Evolutionary conservation across 208 protist genomes (phyloP).

Genomic region (Trypanosoma lewisi): DNA sequence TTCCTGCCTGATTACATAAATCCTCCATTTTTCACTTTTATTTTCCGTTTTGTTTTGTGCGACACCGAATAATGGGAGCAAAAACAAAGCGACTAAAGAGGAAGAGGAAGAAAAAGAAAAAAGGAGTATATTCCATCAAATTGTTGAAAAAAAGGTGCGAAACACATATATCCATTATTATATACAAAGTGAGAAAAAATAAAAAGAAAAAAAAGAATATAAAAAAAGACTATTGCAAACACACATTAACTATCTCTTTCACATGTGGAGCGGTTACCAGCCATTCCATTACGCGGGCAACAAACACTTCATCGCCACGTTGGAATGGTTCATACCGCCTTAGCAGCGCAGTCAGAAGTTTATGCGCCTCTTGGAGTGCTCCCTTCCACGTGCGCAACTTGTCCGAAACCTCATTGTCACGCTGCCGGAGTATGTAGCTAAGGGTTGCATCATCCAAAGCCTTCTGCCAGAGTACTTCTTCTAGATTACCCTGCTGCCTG

Average conservation of each 20-base stretch:
- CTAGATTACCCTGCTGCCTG: constrained; percentile 4
- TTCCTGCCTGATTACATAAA: constrained; percentile 23
- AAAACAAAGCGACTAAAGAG: constrained; percentile 14
- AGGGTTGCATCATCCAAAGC: constrained; percentile 20
- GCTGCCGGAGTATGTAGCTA: constrained; percentile 17
- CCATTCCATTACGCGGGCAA: constrained; percentile 17
- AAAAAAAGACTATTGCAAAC: neutral
- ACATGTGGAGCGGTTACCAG: constrained; percentile 18
- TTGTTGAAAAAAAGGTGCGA: too few species aligned
- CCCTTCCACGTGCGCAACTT: constrained; percentile 18
- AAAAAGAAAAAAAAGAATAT: neutral
- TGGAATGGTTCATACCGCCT: constrained; percentile 33
- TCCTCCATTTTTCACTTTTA: neutral
- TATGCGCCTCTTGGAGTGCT: constrained; percentile 12
- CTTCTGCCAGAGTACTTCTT: constrained; percentile 1
- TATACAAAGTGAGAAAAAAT: too few species aligned
- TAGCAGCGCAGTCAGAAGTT: constrained; percentile 20
- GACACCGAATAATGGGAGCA: constrained; percentile 14
- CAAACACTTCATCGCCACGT: constrained; percentile 25
- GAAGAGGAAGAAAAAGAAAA: neutral
- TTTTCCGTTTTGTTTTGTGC: neutral
- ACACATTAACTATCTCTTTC: constrained; percentile 12
- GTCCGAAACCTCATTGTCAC: constrained; percentile 22
- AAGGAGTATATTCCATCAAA: neutral
- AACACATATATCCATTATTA: too few species aligned